phyloP scores from a whole-genome alignment of 73 alveolate genomes.

The Strombidium stylifer region DNA sequence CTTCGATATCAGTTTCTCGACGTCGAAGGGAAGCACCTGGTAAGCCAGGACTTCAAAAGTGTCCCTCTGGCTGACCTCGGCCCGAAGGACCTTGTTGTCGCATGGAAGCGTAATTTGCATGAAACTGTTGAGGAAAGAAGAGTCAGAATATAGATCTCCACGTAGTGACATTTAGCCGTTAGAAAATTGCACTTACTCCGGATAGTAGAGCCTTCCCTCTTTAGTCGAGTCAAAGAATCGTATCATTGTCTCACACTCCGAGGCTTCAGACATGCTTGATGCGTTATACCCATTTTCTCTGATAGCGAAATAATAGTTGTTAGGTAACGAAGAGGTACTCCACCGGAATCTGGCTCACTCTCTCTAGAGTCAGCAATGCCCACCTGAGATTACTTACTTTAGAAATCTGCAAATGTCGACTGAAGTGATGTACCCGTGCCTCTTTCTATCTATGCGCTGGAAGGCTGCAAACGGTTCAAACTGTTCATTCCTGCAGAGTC shows the following conservation, averaged over 20 bases:
- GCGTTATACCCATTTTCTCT: not conserved
- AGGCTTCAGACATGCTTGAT: not conserved
- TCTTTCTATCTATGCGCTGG: conserved; percentile 1
- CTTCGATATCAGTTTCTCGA: not conserved
- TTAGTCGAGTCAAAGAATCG: not conserved
- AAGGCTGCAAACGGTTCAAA: conserved; percentile 36
- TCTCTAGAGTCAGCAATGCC: too few relatives aligned
- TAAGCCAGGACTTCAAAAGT: not conserved
- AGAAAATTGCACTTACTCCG: not conserved
- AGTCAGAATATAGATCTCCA: too few relatives aligned
- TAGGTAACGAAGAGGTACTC: too few relatives aligned
- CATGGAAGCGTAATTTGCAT: not conserved
- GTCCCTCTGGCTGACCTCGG: not conserved
- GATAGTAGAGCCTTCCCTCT: not conserved
- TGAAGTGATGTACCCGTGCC: not conserved
- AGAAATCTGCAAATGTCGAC: too few relatives aligned
- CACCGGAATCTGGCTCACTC: too few relatives aligned
- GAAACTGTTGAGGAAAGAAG: not conserved
- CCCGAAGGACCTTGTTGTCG: not conserved
- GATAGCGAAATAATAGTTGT: too few relatives aligned
- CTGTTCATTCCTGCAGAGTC: not conserved
- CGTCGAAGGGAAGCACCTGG: not conserved
- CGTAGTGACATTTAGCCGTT: too few relatives aligned
- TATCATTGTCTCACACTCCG: not conserved
- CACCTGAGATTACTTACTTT: too few relatives aligned